Base-by-base conservation (phyloP, 2,329 filamentous ascomycete genomes). In the Fusarium bulbicola region DNA sequence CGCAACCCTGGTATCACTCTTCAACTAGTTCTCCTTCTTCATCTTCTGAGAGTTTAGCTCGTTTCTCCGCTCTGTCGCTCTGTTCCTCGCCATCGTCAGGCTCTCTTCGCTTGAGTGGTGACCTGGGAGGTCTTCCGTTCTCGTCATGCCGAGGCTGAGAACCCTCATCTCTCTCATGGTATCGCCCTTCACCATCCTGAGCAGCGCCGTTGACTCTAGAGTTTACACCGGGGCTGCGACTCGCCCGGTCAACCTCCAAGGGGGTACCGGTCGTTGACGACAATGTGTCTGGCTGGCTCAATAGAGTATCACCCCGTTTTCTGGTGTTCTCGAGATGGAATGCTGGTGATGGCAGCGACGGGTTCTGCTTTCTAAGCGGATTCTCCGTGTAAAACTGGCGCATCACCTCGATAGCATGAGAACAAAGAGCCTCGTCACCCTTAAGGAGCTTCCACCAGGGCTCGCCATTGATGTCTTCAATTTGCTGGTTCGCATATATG, bases 361-460 rank as follows among this genome's bases (percentile, higher is more conserved):
- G 84, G 73, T 89, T 87, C 74, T 86, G 84, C 80, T 89, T 90
- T 72, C 85, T 84, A 63, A 91, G 84, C 52, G 90, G 90, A 79
- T 92, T 92, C 80, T 92, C 89, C 46, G 82, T 84, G 79, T 91
- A 92, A 77, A 91, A 92, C 68, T 89, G 90, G 40, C 90, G 89
- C 86, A 98, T 92, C 60, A 93, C 87, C 61, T 92, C 91, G 75
- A 95, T 93, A 8, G 94, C 94, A 75, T 88, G 88, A 46, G 88
- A 84, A 71, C 97, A 93, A 70, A 92, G 90, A 28, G 87, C 85
- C 74, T 95, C 86, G 71, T 91, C 89, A 40, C 95, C 93, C 39
- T 90, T 89, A 59, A 97, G 84, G 63, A 90, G 88, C 67, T 91
- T 91, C 95, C 95, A 99, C 96, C 96, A 99, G 0, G 95, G 88